A percentile compares a stretch with the other conserved stretches of the same genome.
phyloP scores from a whole-genome alignment of 768 basidiomycete species.

The Candolleomyces aberdarensis region DNA sequence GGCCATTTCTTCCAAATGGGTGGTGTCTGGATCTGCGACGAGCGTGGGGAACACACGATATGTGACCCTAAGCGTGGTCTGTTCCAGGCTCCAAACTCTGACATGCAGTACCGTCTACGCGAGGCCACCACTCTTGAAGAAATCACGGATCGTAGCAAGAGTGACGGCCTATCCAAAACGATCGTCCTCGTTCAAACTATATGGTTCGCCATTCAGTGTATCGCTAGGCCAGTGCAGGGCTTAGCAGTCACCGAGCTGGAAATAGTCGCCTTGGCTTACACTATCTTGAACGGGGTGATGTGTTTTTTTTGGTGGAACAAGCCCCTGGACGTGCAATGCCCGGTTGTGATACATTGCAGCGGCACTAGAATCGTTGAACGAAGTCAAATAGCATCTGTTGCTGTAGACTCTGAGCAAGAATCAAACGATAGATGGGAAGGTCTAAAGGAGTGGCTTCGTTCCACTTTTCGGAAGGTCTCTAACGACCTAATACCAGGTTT shows the following conservation, averaged over 20 bases:
- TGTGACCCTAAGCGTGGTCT: not conserved
- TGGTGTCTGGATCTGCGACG: slow-evolving; percentile 18
- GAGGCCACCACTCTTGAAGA: slow-evolving; percentile 7
- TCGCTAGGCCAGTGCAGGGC: not conserved
- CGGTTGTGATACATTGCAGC: too few species aligned
- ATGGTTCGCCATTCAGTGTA: slow-evolving; percentile 12
- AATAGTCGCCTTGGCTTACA: slow-evolving; percentile 13
- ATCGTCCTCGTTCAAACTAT: slow-evolving; percentile 1
- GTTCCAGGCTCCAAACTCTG: not conserved
- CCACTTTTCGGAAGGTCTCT: too few species aligned
- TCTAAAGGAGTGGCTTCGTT: too few species aligned
- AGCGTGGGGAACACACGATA: not conserved
- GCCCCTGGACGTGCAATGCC: slow-evolving; percentile 2
- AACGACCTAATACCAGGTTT: too few species aligned
- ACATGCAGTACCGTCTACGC: not conserved
- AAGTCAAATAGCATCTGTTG: too few species aligned
- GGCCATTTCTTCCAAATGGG: slow-evolving; percentile 27
- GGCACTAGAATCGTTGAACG: too few species aligned
- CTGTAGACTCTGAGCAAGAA: too few species aligned
- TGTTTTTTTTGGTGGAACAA: slow-evolving; percentile 16
- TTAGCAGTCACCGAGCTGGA: slow-evolving; percentile 17
- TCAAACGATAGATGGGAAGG: too few species aligned
- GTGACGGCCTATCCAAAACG: slow-evolving; percentile 8
- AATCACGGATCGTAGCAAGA: slow-evolving; percentile 14
- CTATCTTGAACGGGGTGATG: slow-evolving; percentile 10